phyloP scores from a whole-genome alignment of 208 protist species.

The Porcisia deanei region DNA sequence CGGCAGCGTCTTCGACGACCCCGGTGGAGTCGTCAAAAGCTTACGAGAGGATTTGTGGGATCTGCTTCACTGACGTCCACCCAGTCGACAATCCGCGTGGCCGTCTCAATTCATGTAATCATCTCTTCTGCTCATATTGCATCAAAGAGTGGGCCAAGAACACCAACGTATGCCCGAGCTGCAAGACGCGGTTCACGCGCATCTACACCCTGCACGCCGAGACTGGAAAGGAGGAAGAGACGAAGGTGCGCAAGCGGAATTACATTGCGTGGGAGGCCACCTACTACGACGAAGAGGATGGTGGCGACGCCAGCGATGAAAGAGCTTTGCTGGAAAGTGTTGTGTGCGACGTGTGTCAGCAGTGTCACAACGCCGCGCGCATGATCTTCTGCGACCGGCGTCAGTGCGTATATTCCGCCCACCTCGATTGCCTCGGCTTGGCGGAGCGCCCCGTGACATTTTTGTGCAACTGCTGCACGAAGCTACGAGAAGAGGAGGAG shows the following conservation, averaged over 20 bases:
- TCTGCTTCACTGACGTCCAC: slow-evolving; percentile 82
- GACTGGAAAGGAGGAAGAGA: slow-evolving; percentile 46
- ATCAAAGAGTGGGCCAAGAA: slow-evolving; percentile 82
- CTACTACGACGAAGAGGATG: slow-evolving; percentile 42
- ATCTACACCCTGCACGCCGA: slow-evolving; percentile 43
- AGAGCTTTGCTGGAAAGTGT: slow-evolving; percentile 23
- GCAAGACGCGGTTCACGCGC: slow-evolving; percentile 86
- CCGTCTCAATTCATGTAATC: slow-evolving; percentile 82
- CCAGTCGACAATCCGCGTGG: slow-evolving; percentile 74
- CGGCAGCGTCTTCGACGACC: not conserved
- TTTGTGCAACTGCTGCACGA: slow-evolving; percentile 56
- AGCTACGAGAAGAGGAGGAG: slow-evolving; percentile 29
- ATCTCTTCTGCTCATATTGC: slow-evolving; percentile 85
- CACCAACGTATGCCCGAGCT: slow-evolving; percentile 86
- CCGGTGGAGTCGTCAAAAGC: slow-evolving; percentile 2
- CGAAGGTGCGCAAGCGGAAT: slow-evolving; percentile 82
- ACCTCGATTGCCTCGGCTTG: slow-evolving; percentile 74
- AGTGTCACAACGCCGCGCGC: slow-evolving; percentile 53
- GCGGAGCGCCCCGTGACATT: slow-evolving; percentile 68
- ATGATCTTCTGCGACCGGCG: slow-evolving; percentile 89
- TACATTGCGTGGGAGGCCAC: slow-evolving; percentile 51
- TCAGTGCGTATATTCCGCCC: slow-evolving; percentile 70
- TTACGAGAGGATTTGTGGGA: slow-evolving; percentile 69
- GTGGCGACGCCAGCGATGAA: slow-evolving; percentile 20
- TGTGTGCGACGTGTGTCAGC: slow-evolving; percentile 64